Evolutionary conservation across 2,329 filamentous ascomycete species (phyloP).

Genomic region (Pyrenochaeta sp.): DNA sequence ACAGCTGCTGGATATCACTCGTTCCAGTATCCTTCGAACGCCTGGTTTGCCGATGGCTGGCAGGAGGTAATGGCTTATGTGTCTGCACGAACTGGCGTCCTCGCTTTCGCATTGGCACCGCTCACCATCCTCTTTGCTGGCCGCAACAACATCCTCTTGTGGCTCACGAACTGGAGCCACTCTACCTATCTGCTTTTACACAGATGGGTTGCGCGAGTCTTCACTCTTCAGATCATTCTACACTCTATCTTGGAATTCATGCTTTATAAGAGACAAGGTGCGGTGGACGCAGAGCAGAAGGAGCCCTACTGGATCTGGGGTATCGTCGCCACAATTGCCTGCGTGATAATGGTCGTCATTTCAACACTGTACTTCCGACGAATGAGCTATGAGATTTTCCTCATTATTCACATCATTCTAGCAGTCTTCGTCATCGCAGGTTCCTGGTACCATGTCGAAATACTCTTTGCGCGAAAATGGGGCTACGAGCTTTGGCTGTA

Average conservation of each 20-base stretch:
- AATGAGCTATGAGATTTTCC: constrained; percentile 45
- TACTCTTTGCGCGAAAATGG: constrained; percentile 28
- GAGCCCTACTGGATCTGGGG: constrained; percentile 50
- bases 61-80: constrained; percentile 39
- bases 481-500: constrained; percentile 59
- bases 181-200: constrained; percentile 49
- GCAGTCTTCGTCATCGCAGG: constrained; percentile 41
- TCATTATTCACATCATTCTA: constrained; percentile 42
- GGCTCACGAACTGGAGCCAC: constrained; percentile 49
- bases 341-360: constrained; percentile 33
- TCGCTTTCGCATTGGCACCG: constrained; percentile 40
- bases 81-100: constrained; percentile 35
- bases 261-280: constrained; percentile 25
- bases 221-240: constrained; percentile 27
- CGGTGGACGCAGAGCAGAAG: constrained; percentile 20
- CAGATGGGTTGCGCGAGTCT: constrained; percentile 34
- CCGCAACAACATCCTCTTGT: constrained; percentile 50
- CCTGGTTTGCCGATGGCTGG: constrained; percentile 47
- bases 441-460: constrained; percentile 51
- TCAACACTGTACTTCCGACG: constrained; percentile 38
- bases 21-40: constrained; percentile 34
- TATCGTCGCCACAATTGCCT: constrained; percentile 43
- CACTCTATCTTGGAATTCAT: constrained; percentile 26
- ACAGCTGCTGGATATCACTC: constrained; percentile 38
- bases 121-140: constrained; percentile 45